phyloP scores from a whole-genome alignment of 2,329 filamentous ascomycete genomes.

The Phaeosphaeria sp. region DNA sequence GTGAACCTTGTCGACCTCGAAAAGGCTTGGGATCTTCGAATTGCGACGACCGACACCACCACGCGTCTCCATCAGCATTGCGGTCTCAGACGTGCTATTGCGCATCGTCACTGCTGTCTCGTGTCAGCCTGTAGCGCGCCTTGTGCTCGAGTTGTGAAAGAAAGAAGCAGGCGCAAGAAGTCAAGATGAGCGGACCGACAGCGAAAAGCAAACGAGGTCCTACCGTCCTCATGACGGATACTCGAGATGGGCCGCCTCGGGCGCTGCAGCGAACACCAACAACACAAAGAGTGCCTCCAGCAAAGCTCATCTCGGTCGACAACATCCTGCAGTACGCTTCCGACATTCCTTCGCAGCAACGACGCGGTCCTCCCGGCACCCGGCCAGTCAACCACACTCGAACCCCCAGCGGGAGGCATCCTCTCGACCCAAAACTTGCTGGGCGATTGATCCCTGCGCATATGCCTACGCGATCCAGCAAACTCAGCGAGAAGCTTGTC shows the following conservation, averaged over 20 bases:
- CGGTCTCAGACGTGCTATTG: neutral
- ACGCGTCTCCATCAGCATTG: neutral
- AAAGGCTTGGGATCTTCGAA: slow-evolving; percentile 1
- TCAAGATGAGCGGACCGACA: slow-evolving; percentile 42
- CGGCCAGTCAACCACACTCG: slow-evolving; percentile 56
- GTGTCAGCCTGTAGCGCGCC: neutral
- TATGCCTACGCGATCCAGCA: slow-evolving; percentile 86
- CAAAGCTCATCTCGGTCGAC: slow-evolving; percentile 87
- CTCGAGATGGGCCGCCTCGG: slow-evolving; percentile 55
- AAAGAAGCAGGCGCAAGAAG: slow-evolving; percentile 7
- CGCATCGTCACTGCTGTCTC: neutral
- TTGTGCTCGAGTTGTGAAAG: neutral
- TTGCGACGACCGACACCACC: slow-evolving; percentile 9
- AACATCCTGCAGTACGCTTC: slow-evolving; percentile 93
- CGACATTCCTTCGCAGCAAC: slow-evolving; percentile 93
- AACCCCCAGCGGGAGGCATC: slow-evolving; percentile 59
- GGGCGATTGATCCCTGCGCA: slow-evolving; percentile 64
- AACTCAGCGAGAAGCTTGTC: slow-evolving; percentile 96
- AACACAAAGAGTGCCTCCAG: slow-evolving; percentile 44
- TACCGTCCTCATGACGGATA: slow-evolving; percentile 61
- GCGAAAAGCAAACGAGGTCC: slow-evolving; percentile 48
- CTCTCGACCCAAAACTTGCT: slow-evolving; percentile 62
- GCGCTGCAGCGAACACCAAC: slow-evolving; percentile 21
- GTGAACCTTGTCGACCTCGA: slow-evolving; percentile 14
- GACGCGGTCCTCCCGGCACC: slow-evolving; percentile 71